Percentiles rank a stretch among this genome's conserved stretches.
Conservation (phyloP, 1,284 basidiomycete species). For the Malassezia restricta region DNA sequence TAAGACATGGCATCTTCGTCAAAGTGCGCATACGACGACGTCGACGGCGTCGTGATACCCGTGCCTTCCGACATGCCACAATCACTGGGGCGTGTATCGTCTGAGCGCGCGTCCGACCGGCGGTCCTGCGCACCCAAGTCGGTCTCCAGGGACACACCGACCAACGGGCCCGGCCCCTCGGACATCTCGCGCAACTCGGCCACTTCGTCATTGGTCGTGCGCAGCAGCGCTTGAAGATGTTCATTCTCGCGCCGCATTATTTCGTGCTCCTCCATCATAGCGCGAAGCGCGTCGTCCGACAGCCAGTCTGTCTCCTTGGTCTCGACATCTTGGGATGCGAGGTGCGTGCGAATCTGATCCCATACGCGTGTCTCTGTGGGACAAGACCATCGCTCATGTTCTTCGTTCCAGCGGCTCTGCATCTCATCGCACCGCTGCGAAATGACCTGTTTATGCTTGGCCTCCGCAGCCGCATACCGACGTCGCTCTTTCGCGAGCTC, state of each 20-base stretch:
- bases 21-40: background rate
- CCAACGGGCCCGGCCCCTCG: background rate
- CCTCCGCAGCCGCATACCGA: constrained; percentile 60
- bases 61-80: background rate
- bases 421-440: constrained; percentile 6
- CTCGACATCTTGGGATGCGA: background rate
- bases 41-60: background rate
- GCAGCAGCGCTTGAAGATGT: constrained; percentile 5
- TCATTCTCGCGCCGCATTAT: constrained; percentile 8
- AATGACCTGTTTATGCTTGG: constrained; percentile 52
- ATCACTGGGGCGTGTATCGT: background rate
- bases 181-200: background rate
- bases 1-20: background rate
- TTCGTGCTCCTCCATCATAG: constrained; percentile 1
- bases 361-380: background rate
- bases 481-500: constrained; percentile 64
- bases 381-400: background rate
- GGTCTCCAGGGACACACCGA: background rate
- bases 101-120: background rate
- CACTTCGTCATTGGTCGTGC: background rate
- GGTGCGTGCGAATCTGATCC: background rate
- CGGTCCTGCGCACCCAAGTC: background rate
- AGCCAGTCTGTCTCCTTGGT: background rate
- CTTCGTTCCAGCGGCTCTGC: constrained; percentile 4
- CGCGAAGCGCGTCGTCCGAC: background rate